phyloP scores from a whole-genome alignment of 2,329 filamentous ascomycete genomes.

The Exophiala dermatitidis region DNA sequence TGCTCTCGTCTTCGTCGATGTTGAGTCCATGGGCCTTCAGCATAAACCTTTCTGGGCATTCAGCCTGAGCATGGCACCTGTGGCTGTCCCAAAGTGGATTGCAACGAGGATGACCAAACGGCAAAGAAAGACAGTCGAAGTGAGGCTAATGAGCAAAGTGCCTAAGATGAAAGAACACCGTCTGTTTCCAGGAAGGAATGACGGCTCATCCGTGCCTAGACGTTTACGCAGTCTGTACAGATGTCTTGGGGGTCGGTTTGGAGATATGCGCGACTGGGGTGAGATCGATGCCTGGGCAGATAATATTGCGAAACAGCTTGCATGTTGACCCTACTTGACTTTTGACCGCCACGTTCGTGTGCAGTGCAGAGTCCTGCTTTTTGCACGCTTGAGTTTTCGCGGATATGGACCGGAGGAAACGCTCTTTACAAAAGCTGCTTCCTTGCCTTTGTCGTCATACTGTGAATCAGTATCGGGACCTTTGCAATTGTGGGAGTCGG shows the following conservation, averaged over 20 bases:
- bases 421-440: too few species aligned
- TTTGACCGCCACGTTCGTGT: too few species aligned
- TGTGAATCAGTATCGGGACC: too few species aligned
- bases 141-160: constrained; percentile 8
- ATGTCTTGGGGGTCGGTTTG: constrained; percentile 18
- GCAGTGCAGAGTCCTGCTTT: too few species aligned
- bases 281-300: constrained; percentile 20
- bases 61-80: constrained; percentile 16
- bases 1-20: constrained; percentile 19
- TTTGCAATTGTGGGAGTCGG: too few species aligned
- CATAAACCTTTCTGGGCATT: constrained; percentile 19
- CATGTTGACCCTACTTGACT: constrained; percentile 6
- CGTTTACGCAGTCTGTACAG: constrained; percentile 12
- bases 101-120: constrained; percentile 7
- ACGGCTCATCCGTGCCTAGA: constrained; percentile 6
- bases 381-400: too few species aligned
- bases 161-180: constrained; percentile 19
- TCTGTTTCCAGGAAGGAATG: constrained; percentile 19
- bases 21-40: constrained; percentile 19
- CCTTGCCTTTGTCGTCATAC: too few species aligned
- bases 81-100: constrained; percentile 10
- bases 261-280: constrained; percentile 18
- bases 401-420: too few species aligned
- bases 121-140: constrained; percentile 8
- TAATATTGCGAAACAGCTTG: constrained; percentile 18